Percentiles rank a stretch among this genome's conserved stretches.
These are phyloP conservation scores for Elsinoe necatrix DNA, from an alignment of 2,329 filamentous ascomycete genomes.

Conservation along the genomic window DNA sequence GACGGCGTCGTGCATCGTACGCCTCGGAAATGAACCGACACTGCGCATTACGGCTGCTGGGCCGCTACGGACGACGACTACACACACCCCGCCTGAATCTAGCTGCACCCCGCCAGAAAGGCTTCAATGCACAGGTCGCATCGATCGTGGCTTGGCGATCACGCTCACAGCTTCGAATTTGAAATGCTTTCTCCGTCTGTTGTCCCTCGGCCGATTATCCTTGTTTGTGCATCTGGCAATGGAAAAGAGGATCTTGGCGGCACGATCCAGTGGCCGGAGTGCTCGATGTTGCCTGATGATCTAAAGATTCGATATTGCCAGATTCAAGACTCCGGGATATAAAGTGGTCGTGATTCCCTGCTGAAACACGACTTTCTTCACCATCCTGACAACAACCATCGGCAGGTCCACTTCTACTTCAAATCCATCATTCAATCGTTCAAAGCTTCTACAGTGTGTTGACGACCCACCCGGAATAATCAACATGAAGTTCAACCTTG, in stretches of 20 bases:
- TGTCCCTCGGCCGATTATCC: slow-evolving; percentile 11
- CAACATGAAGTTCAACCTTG: slow-evolving; percentile 16
- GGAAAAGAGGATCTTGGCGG: neutral
- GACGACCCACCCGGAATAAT: neutral
- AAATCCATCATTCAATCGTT: neutral
- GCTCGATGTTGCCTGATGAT: slow-evolving; percentile 5
- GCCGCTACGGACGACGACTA: slow-evolving; percentile 1
- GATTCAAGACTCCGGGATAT: neutral
- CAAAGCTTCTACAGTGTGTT: slow-evolving; percentile 3
- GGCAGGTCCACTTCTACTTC: slow-evolving; percentile 4
- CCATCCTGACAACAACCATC: slow-evolving; percentile 11
- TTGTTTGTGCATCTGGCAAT: neutral
- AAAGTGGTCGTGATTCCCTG: slow-evolving; percentile 3
- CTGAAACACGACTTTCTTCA: slow-evolving; percentile 2
- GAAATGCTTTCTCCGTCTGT: neutral
- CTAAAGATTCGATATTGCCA: neutral
- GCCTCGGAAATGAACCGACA: slow-evolving; percentile 10
- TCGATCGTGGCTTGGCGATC: slow-evolving; percentile 9
- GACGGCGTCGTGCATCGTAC: neutral
- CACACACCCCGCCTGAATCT: neutral
- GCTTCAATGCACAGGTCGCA: slow-evolving; percentile 3
- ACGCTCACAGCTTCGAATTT: slow-evolving; percentile 5
- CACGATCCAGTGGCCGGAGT: neutral
- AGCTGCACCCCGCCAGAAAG: slow-evolving; percentile 10
- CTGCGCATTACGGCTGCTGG: neutral